These are phyloP conservation scores for Clarkia xantiana DNA, from an alignment of 345 rosid species.

Conservation along the genomic window DNA sequence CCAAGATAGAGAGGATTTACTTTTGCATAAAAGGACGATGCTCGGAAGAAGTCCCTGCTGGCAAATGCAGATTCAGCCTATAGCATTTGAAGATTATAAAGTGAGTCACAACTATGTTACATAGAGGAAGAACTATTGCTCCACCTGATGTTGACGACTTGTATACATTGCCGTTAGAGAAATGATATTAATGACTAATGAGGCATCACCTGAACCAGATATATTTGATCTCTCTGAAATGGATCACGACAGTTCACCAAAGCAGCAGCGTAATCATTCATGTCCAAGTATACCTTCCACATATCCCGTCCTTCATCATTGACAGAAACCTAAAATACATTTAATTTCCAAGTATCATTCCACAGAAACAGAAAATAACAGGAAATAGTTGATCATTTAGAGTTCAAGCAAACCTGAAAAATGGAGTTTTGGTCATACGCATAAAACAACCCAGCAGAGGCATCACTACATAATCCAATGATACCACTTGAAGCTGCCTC, in stretches of 20 bases:
- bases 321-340: constrained; percentile 59
- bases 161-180: not conserved
- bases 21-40: constrained; percentile 93
- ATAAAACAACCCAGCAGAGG: constrained; percentile 91
- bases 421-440: constrained; percentile 93
- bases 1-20: constrained; percentile 25
- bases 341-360: too few relatives aligned
- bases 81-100: constrained; percentile 17
- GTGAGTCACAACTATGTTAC: not conserved
- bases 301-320: constrained; percentile 91
- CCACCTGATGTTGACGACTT: too few relatives aligned
- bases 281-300: constrained; percentile 97
- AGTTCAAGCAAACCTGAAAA: constrained; percentile 48
- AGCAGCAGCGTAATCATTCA: constrained; percentile 92
- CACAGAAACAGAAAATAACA: too few relatives aligned
- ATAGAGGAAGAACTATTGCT: not conserved
- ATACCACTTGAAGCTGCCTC: constrained; percentile 80
- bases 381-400: too few relatives aligned
- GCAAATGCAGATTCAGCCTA: constrained; percentile 93
- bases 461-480: constrained; percentile 91
- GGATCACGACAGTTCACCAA: constrained; percentile 60
- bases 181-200: not conserved
- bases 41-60: constrained; percentile 75
- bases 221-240: constrained; percentile 92
- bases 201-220: constrained; percentile 73